Evolutionary conservation across 164 flowering plant species (phyloP).

Genomic region (Liriodendron chinense): DNA sequence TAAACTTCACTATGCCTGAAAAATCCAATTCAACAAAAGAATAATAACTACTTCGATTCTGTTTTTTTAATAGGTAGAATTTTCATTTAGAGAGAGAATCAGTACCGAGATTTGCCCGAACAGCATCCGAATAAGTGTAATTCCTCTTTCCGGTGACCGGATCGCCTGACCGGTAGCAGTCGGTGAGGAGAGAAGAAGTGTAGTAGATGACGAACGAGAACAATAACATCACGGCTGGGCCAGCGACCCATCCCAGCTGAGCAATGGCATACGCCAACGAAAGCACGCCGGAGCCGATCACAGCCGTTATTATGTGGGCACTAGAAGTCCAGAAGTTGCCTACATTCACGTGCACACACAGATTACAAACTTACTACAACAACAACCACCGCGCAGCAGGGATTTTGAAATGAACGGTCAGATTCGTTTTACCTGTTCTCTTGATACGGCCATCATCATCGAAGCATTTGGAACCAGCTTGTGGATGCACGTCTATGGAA

Average conservation of each 20-base stretch:
- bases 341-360: slow-evolving; percentile 5
- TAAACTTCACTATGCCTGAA: slow-evolving; percentile 41
- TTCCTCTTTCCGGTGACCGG: slow-evolving; percentile 51
- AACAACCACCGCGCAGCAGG: no score
- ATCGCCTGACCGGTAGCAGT: slow-evolving; percentile 55
- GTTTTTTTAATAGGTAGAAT: not conserved
- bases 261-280: slow-evolving; percentile 63
- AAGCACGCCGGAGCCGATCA: slow-evolving; percentile 65
- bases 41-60: not conserved
- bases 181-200: slow-evolving; percentile 46
- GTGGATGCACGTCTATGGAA: slow-evolving; percentile 25
- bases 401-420: not conserved
- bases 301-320: slow-evolving; percentile 65
- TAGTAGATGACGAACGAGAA: slow-evolving; percentile 51
- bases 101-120: slow-evolving; percentile 52
- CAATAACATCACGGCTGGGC: slow-evolving; percentile 49
- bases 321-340: slow-evolving; percentile 61
- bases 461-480: slow-evolving; percentile 22
- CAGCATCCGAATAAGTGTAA: slow-evolving; percentile 60
- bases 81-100: not conserved
- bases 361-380: not conserved
- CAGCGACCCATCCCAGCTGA: slow-evolving; percentile 71
- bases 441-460: slow-evolving; percentile 49
- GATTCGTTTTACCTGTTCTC: slow-evolving; percentile 19
- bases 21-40: not conserved